A percentile compares a stretch with the other conserved stretches of the same genome.
phyloP scores from a whole-genome alignment of 2,329 filamentous ascomycete genomes.

The Blumeria graminis region DNA sequence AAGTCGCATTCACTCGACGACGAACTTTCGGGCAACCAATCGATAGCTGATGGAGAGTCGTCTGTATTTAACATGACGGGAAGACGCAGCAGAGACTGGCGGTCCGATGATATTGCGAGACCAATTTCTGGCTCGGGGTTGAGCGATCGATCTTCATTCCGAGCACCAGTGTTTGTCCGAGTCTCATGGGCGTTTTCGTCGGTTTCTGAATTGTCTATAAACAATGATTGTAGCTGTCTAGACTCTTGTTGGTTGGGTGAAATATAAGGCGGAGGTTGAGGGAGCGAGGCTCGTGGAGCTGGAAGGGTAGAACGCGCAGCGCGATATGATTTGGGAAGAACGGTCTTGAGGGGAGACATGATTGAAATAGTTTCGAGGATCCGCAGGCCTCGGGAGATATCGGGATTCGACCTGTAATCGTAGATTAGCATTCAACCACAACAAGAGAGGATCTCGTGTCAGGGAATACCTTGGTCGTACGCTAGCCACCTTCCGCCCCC shows the following conservation, averaged over 20 bases:
- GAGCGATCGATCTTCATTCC: neutral
- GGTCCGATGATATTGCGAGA: neutral
- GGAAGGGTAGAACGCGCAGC: neutral
- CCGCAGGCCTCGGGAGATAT: neutral
- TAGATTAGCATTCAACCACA: neutral
- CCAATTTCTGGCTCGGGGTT: neutral
- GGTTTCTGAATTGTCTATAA: constrained; percentile 2
- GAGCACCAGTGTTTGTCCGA: neutral
- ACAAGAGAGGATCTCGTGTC: neutral
- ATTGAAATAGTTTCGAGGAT: neutral
- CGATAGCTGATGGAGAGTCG: neutral
- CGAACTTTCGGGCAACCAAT: neutral
- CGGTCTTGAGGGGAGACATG: neutral
- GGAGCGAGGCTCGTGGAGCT: neutral
- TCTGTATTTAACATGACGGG: neutral
- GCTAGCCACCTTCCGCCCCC: constrained; percentile 1
- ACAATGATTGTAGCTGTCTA: neutral
- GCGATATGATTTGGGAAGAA: neutral
- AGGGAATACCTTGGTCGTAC: constrained; percentile 2
- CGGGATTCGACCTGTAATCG: neutral
- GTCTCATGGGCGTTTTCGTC: constrained; percentile 3
- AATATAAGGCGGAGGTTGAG: neutral
- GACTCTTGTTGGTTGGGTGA: neutral
- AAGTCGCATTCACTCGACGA: neutral
- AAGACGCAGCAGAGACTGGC: neutral